Evolutionary conservation across 2,329 filamentous ascomycete species (phyloP).

Genomic region (Paraconiothyrium sp.): DNA sequence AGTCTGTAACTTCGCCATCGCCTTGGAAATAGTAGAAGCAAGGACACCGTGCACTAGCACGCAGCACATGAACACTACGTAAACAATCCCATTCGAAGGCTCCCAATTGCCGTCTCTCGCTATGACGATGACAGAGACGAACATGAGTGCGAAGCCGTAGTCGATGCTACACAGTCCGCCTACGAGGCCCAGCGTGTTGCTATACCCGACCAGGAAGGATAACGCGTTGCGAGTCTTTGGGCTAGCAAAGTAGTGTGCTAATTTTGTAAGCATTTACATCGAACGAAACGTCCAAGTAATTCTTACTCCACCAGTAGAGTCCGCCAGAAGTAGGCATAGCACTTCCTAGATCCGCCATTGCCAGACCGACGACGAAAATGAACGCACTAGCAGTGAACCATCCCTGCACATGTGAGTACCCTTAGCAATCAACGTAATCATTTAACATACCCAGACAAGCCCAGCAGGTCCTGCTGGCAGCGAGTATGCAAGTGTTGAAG

Average conservation of each 20-base stretch:
- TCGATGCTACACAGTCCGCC: slow-evolving; percentile 70
- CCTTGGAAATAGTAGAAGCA: slow-evolving; percentile 61
- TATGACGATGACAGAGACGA: slow-evolving; percentile 67
- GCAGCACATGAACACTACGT: slow-evolving; percentile 65
- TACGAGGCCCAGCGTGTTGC: slow-evolving; percentile 67
- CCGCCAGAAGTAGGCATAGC: slow-evolving; percentile 68
- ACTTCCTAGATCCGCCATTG: slow-evolving; percentile 59
- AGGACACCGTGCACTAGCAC: slow-evolving; percentile 65
- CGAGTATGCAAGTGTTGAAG: slow-evolving; percentile 67
- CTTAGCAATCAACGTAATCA: neutral
- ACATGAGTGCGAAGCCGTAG: slow-evolving; percentile 66
- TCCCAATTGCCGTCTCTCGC: slow-evolving; percentile 65
- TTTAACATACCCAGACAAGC: slow-evolving; percentile 65
- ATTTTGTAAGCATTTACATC: slow-evolving; percentile 38
- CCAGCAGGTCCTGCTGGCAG: slow-evolving; percentile 68
- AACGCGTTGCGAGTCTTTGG: slow-evolving; percentile 65
- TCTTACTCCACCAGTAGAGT: slow-evolving; percentile 63
- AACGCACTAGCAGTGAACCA: slow-evolving; percentile 68
- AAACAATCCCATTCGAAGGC: slow-evolving; percentile 65
- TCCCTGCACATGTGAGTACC: slow-evolving; percentile 42
- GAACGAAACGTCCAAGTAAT: slow-evolving; percentile 23
- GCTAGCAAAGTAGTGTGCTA: slow-evolving; percentile 65
- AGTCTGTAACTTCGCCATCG: slow-evolving; percentile 69
- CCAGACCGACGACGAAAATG: slow-evolving; percentile 68
- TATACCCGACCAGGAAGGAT: slow-evolving; percentile 69